Evolutionary conservation across 202 grass and related monocot genomes (phyloP), one percentile per base, ranked within the genome.

Genomic region (Zizania palustris): DNA sequence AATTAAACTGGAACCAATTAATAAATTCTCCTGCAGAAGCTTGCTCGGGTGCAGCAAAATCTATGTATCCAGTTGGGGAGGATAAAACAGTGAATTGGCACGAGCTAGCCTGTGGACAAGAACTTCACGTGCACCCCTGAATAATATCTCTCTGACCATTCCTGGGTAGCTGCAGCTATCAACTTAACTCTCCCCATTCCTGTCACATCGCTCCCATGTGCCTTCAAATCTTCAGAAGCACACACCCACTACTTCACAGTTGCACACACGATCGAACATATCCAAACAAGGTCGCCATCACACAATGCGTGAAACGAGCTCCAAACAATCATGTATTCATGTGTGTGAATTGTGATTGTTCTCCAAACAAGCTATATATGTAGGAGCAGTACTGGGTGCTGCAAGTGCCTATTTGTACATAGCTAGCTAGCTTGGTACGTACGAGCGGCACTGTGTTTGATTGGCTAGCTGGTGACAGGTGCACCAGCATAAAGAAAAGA

Each of bases 131-230:
- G 66, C 49, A 0, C 35, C 50, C 60, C 37, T 83, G 45, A 83
- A 79, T 67, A 83, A 79, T 67, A 87, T 78, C 60, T 74, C 10
- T 40, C 35, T 14, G 28, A 28, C n/a, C 19, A 0, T 2, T 28
- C 28, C 28, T 28, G 28, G 28, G 1, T 28, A 28, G 28, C 28
- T 28, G 28, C 81, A 64, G 4, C 61, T 50, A 41, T 66, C 84
- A 82, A 77, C 78, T 82, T 78, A 78, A 73, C 79, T 83, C 28
- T 28, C 62, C 8, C 74, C 68, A 21, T 58, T 42, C 43, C 72
- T 28, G 79, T 75, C 78, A 50, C 84, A 63, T 60, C 77, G 3
- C 57, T 34, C 71, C 81, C 86, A 80, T 84, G 86, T 84, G 81
- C 76, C 46, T 13, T 19, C 50, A 75, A 78, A 75, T 84, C 76